Base-by-base conservation (phyloP, 2,329 filamentous ascomycete genomes). In the Huntiella bhutanensis region DNA sequence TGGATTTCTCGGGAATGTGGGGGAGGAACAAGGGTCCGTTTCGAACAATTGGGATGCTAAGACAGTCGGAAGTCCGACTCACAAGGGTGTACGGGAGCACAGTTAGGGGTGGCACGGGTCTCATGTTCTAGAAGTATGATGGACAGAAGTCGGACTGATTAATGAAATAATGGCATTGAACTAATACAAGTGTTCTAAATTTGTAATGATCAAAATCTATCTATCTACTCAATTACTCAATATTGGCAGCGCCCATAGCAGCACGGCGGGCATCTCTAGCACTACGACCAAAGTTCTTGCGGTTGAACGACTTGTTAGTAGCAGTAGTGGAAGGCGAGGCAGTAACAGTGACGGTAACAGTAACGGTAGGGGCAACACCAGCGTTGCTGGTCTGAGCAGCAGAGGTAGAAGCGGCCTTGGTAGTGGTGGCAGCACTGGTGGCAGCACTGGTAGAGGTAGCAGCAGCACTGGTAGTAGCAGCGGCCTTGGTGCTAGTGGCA, bases 251-350 rank as follows among this genome's bases (percentile, higher is more conserved):
- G 34, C 51, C 50, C 42, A 50, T 48, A 32, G 51, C 48, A 43
- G 49, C 51, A 37, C 46, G 50, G 28, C 49, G 45, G n/a, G 49
- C 50, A 43, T 45, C 50, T 33, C 42, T 49, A 22, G 50, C 49
- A n/a, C 38, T 17, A 42, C 51, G 50, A 35, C 51, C 22, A 28
- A 28, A 50, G 34, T 43, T 38, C 44, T 47, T 47, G 45, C 37
- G n/a, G 11, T 16, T 17, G 8, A 19, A 12, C 13, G 37, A 16
- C 37, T 40, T 10, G 13, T 1, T 16, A 40, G 37, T 3, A 12
- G 37, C 16, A 38, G 43, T 45, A 19, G 39, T 2, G 6, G 39
- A 2, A 5, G 39, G 12, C 6, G 39, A 33, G 8, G 16, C 11
- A 22, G 17, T 41, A 4, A 13, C 16, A 41, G 16, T 22, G 12